Evolutionary conservation across 2,329 filamentous ascomycete genomes (phyloP).

Genomic region (Sarocladiaceae sp.): DNA sequence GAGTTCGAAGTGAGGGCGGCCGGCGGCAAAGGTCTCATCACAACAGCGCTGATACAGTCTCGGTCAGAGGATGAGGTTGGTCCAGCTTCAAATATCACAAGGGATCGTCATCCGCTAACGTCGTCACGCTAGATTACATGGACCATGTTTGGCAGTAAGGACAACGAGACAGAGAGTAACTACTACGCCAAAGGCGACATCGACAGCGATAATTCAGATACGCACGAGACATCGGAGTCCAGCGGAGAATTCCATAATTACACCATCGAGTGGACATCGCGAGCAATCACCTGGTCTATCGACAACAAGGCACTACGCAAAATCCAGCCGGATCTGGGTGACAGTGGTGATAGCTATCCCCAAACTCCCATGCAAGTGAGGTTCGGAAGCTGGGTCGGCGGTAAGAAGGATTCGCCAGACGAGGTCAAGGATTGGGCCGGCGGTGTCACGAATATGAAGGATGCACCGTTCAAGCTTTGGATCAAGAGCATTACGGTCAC

Average conservation of each 20-base stretch:
- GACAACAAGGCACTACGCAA: background rate
- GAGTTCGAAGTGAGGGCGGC: too few species aligned
- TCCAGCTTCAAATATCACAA: too few species aligned
- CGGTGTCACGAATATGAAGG: too few species aligned
- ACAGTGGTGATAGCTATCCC: background rate
- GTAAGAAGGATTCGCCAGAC: too few species aligned
- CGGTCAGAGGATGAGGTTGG: too few species aligned
- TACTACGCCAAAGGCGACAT: slow-evolving; percentile 3
- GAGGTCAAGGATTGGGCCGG: too few species aligned
- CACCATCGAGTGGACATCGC: background rate
- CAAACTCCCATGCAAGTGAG: background rate
- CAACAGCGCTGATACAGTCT: too few species aligned
- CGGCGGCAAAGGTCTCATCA: too few species aligned
- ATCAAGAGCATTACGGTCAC: background rate
- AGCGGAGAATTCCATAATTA: background rate
- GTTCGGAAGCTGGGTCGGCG: background rate
- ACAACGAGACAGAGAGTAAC: background rate
- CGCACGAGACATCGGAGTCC: background rate
- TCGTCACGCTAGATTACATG: background rate
- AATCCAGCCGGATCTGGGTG: background rate
- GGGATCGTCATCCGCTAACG: too few species aligned
- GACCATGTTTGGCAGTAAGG: background rate
- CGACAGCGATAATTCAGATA: background rate
- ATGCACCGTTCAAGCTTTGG: background rate
- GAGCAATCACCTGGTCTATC: background rate